Evolutionary conservation across 2,329 filamentous ascomycete species (phyloP).

Genomic region (Phaeosphaeria sp.): DNA sequence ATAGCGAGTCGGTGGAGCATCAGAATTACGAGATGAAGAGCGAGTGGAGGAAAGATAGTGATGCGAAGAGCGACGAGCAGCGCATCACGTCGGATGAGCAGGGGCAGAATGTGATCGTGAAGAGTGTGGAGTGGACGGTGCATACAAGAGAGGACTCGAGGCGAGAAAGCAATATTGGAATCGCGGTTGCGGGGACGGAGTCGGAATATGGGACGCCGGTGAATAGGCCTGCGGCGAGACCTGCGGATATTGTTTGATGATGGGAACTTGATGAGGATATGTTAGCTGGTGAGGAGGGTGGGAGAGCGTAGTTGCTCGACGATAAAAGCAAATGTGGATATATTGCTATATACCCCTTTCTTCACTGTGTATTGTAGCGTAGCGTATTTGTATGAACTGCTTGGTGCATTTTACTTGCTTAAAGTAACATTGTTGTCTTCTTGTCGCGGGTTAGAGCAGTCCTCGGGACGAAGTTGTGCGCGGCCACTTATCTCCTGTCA

Average conservation of each 20-base stretch:
- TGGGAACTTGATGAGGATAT: neutral
- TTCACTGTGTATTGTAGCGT: too few species aligned
- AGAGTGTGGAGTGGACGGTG: constrained; percentile 31
- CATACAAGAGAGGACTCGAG: constrained; percentile 4
- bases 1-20: constrained; percentile 8
- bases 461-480: too few species aligned
- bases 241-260: constrained; percentile 15
- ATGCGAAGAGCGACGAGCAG: constrained; percentile 29
- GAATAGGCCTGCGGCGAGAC: constrained; percentile 11
- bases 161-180: neutral
- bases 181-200: neutral
- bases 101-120: constrained; percentile 19
- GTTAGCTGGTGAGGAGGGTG: neutral
- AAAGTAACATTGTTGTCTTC: too few species aligned
- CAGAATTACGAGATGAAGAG: constrained; percentile 27
- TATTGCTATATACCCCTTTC: too few species aligned
- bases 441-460: too few species aligned
- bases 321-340: too few species aligned
- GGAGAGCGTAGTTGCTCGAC: neutral
- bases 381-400: too few species aligned
- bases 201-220: neutral
- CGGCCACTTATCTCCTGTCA: too few species aligned
- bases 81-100: constrained; percentile 9
- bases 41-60: constrained; percentile 18
- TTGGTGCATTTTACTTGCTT: too few species aligned